phyloP scores from a whole-genome alignment of 768 basidiomycete species.

The Phlegmacium glaucopus region DNA sequence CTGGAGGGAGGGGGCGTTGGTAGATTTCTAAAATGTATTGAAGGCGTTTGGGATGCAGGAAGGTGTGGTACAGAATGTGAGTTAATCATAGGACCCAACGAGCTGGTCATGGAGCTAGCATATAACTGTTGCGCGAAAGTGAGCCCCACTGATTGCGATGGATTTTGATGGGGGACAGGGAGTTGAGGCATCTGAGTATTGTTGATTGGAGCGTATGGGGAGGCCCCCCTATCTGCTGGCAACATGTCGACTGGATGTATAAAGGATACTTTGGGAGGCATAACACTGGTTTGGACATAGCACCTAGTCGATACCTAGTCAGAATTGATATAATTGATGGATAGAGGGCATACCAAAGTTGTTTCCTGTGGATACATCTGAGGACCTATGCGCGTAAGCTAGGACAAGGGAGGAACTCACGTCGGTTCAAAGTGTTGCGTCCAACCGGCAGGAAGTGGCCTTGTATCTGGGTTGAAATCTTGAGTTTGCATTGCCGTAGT shows the following conservation, averaged over 20 bases:
- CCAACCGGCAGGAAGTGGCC: slow-evolving; percentile 33
- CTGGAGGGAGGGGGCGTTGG: not conserved
- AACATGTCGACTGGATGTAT: slow-evolving; percentile 27
- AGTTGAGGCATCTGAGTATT: slow-evolving; percentile 14
- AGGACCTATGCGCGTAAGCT: not conserved
- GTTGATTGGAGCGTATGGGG: slow-evolving; percentile 6
- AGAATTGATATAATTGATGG: not conserved
- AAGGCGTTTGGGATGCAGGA: slow-evolving; percentile 1
- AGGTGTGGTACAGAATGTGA: slow-evolving; percentile 9
- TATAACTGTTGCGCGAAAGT: slow-evolving; percentile 42
- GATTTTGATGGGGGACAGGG: slow-evolving; percentile 1
- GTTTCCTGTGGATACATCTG: slow-evolving; percentile 9
- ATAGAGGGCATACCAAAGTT: slow-evolving; percentile 17
- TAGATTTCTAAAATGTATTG: not conserved
- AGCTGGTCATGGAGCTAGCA: slow-evolving; percentile 32
- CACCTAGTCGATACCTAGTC: slow-evolving; percentile 19
- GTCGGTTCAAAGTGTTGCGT: slow-evolving; percentile 29
- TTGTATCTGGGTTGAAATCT: slow-evolving; percentile 10
- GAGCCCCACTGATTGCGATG: slow-evolving; percentile 14
- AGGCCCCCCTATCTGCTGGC: not conserved
- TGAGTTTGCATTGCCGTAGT: slow-evolving; percentile 2
- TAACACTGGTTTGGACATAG: slow-evolving; percentile 29
- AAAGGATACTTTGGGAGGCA: slow-evolving; percentile 32
- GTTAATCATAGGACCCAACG: slow-evolving; percentile 16
- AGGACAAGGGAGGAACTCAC: slow-evolving; percentile 16